Evolutionary conservation across 106 monocot species (phyloP), one percentile per base, ranked within the genome.

Genomic region (Alisma plantagoaquatica): DNA sequence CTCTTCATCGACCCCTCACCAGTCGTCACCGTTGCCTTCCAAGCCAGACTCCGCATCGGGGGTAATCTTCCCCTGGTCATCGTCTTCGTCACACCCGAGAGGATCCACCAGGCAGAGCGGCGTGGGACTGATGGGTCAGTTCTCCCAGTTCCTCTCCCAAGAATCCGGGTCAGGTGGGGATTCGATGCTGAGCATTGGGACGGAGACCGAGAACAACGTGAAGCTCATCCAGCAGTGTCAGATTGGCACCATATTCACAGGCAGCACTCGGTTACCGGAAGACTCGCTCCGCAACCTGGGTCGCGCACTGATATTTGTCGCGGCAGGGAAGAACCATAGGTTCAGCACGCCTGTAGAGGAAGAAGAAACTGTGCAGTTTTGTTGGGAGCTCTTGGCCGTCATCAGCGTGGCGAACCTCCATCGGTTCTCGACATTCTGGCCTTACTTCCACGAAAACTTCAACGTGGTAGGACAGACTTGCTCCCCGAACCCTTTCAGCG

Each of bases 171-270:
- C 57, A n/a, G n/a, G n/a, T n/a, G n/a, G n/a, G 15, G 88, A 88
- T 2, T 84, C 78, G 9, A 77, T 88, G 84, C 42, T 73, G 26
- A 75, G 63, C 18, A 46, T 63, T 16, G 78, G 77, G 23, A 66
- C 69, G 23, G 88, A 96, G 56, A 63, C 76, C 15, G 94, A 96
- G 56, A 80, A 84, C 68, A 96, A 94, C 41, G 42, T 78, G 27
- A 94, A 94, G 73, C 57, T 94, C 4, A 84, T 94, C 25, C 75
- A 84, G 64, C 94, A 94, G 27, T 94, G 94, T 53, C 58, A 63
- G 46, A 84, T 88, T 4, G 88, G 74, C 4, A 75, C 19, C 41
- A 78, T 94, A 31, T 94, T 94, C 68, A 70, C 33, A 9, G 73
- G 78, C 22, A 88, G 84, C 66, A 33, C 56, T 1, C 62, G 58